phyloP scores from a whole-genome alignment of 495 filamentous ascomycete genomes.

The Aspergillus biplanus region DNA sequence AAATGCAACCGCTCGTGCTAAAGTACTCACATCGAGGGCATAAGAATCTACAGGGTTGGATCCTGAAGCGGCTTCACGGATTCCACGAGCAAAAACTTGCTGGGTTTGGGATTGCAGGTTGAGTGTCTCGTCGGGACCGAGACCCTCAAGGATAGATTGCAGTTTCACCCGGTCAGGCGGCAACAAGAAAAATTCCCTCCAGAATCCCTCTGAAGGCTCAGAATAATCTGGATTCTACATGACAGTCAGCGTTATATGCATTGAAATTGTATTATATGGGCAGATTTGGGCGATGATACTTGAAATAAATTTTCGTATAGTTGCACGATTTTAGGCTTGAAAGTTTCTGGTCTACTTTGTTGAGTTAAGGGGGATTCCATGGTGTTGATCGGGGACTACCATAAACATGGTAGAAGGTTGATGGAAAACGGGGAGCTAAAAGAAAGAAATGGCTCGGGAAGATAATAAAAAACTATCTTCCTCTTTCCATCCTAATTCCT shows the following conservation, averaged over 20 bases:
- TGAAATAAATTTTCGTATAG: slow-evolving; percentile 88
- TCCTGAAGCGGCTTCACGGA: slow-evolving; percentile 67
- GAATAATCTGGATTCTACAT: slow-evolving; percentile 53
- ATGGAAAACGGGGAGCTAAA: background rate
- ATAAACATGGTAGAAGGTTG: slow-evolving; percentile 20
- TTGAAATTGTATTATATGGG: slow-evolving; percentile 1
- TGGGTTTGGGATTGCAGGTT: slow-evolving; percentile 75
- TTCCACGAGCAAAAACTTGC: slow-evolving; percentile 74
- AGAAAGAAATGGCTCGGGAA: background rate
- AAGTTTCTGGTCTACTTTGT: slow-evolving; percentile 85
- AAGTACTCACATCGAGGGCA: slow-evolving; percentile 80
- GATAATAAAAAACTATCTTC: background rate
- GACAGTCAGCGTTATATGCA: slow-evolving; percentile 12
- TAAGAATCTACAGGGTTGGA: slow-evolving; percentile 68
- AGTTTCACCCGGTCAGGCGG: slow-evolving; percentile 72
- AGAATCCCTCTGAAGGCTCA: slow-evolving; percentile 86
- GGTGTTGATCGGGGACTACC: slow-evolving; percentile 25
- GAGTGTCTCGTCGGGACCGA: slow-evolving; percentile 75
- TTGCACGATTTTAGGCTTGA: slow-evolving; percentile 90
- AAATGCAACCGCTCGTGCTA: slow-evolving; percentile 8
- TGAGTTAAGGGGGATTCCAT: slow-evolving; percentile 95
- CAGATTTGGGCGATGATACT: slow-evolving; percentile 50
- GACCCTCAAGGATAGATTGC: slow-evolving; percentile 63
- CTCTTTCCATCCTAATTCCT: slow-evolving; percentile 1
- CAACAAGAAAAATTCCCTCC: slow-evolving; percentile 93